Conservation (phyloP, 2,329 filamentous ascomycete species). For the Penicillium expansum region DNA sequence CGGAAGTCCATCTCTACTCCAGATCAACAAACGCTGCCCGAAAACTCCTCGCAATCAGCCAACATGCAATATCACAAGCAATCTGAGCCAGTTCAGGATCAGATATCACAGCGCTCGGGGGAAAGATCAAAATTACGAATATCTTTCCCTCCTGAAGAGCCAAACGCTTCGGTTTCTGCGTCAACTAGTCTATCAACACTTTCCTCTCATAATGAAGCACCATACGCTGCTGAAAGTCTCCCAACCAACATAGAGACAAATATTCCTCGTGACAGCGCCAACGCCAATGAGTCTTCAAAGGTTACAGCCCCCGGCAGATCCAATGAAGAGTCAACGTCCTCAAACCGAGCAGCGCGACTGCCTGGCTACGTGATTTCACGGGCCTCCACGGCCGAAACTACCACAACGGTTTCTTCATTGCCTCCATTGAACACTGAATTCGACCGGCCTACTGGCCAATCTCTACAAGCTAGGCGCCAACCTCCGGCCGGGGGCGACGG, state of each 20-base stretch:
- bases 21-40: slow-evolving; percentile 30
- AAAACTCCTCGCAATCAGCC: slow-evolving; percentile 27
- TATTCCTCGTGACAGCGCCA: slow-evolving; percentile 30
- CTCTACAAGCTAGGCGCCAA: slow-evolving; percentile 21
- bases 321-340: slow-evolving; percentile 35
- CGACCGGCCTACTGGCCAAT: slow-evolving; percentile 18
- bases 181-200: slow-evolving; percentile 33
- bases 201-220: slow-evolving; percentile 25
- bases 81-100: slow-evolving; percentile 26
- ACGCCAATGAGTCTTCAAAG: slow-evolving; percentile 29
- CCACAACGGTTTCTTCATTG: slow-evolving; percentile 44
- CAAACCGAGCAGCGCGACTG: slow-evolving; percentile 47
- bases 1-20: slow-evolving; percentile 21
- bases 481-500: slow-evolving; percentile 23
- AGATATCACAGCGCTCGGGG: slow-evolving; percentile 30
- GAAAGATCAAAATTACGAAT: slow-evolving; percentile 31
- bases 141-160: slow-evolving; percentile 31
- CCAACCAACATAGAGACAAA: slow-evolving; percentile 30
- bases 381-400: slow-evolving; percentile 43
- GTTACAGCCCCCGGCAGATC: slow-evolving; percentile 23
- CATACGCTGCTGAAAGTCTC: slow-evolving; percentile 30
- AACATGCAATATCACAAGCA: slow-evolving; percentile 26
- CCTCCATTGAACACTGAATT: slow-evolving; percentile 32
- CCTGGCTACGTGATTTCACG: slow-evolving; percentile 45
- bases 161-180: slow-evolving; percentile 25